Evolutionary conservation across 75 land plant species (phyloP).

Genomic region (Ceratopteris richardii): DNA sequence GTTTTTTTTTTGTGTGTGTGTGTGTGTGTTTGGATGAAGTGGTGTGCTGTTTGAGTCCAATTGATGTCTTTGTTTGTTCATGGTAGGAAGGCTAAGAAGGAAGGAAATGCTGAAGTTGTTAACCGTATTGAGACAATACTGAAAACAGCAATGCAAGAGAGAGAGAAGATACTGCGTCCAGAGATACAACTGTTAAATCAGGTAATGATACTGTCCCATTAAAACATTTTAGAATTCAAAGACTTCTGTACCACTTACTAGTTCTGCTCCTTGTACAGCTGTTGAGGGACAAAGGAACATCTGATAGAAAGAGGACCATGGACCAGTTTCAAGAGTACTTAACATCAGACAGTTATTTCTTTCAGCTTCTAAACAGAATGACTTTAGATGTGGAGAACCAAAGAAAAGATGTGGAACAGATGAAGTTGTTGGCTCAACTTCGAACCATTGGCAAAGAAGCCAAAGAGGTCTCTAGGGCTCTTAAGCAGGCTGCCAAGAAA

Average conservation of each 20-base stretch:
- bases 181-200: slow-evolving; percentile 34
- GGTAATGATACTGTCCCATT: too few species aligned
- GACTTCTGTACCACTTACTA: too few species aligned
- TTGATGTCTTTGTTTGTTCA: too few species aligned
- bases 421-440: slow-evolving; percentile 25
- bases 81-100: slow-evolving; percentile 41
- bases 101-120: slow-evolving; percentile 34
- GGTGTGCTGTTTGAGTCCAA: too few species aligned
- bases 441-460: slow-evolving; percentile 26
- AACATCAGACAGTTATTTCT: slow-evolving; percentile 26
- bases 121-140: slow-evolving; percentile 20
- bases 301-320: slow-evolving; percentile 18
- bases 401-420: slow-evolving; percentile 14
- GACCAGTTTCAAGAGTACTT: slow-evolving; percentile 13
- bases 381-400: slow-evolving; percentile 29
- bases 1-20: too few species aligned
- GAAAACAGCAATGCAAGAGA: slow-evolving; percentile 34
- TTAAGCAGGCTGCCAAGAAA: slow-evolving; percentile 11
- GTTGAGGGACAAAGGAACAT: slow-evolving; percentile 6
- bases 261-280: too few species aligned
- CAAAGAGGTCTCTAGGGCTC: slow-evolving; percentile 18
- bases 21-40: too few species aligned
- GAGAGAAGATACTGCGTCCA: slow-evolving; percentile 34
- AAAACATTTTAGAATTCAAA: too few species aligned
- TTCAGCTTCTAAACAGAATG: slow-evolving; percentile 27